These are phyloP conservation scores for Fusarium ambrosium DNA, from an alignment of 2,329 filamentous ascomycete genomes.

Conservation along the genomic window DNA sequence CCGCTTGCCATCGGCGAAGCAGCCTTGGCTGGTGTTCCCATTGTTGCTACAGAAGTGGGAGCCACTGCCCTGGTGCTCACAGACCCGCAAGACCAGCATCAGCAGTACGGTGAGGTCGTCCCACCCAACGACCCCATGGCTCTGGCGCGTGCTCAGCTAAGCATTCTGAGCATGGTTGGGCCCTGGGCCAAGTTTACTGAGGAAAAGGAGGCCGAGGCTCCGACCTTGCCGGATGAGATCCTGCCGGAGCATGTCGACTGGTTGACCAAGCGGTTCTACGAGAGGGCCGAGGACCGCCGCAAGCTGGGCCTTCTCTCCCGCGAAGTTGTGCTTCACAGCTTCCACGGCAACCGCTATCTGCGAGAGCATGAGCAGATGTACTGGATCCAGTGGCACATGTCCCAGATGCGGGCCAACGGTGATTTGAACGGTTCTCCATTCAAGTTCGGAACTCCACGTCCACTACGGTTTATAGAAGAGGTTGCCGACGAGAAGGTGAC, in stretches of 20 bases:
- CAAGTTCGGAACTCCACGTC: slow-evolving; percentile 26
- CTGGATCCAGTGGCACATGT: slow-evolving; percentile 37
- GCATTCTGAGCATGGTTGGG: slow-evolving; percentile 37
- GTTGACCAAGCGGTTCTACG: slow-evolving; percentile 31
- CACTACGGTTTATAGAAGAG: slow-evolving; percentile 28
- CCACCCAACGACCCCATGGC: slow-evolving; percentile 37
- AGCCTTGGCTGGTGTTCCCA: slow-evolving; percentile 34
- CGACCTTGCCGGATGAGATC: slow-evolving; percentile 31
- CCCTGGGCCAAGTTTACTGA: slow-evolving; percentile 36
- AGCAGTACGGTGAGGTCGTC: slow-evolving; percentile 39
- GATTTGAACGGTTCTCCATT: slow-evolving; percentile 1
- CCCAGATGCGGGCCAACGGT: slow-evolving; percentile 20
- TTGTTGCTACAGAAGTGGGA: slow-evolving; percentile 38
- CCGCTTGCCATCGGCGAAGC: slow-evolving; percentile 38
- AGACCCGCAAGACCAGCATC: slow-evolving; percentile 30
- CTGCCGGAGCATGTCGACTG: slow-evolving; percentile 25
- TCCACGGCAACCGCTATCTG: slow-evolving; percentile 36
- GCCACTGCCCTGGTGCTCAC: slow-evolving; percentile 36
- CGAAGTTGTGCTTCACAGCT: slow-evolving; percentile 32
- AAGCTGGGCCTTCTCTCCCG: slow-evolving; percentile 34
- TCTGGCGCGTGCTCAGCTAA: slow-evolving; percentile 32
- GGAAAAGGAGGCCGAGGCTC: not conserved
- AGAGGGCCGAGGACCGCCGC: slow-evolving; percentile 22
- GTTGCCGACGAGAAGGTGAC: not conserved
- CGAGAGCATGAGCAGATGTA: slow-evolving; percentile 41